Conservation (phyloP, 345 rosid species). For the Theobroma cacao region DNA sequence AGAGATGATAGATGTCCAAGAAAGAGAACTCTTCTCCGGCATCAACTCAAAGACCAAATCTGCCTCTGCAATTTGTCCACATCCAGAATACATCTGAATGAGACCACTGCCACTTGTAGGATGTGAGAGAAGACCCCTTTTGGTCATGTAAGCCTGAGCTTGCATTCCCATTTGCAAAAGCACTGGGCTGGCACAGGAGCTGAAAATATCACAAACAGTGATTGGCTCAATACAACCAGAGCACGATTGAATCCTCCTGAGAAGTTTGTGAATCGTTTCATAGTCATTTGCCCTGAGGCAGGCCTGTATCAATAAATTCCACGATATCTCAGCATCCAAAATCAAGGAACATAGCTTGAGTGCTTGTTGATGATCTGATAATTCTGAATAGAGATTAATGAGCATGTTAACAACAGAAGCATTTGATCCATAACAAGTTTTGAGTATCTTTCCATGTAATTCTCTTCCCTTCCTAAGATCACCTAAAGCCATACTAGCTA, state of each 20-base stretch:
- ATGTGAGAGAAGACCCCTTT: constrained; percentile 26
- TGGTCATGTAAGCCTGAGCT: constrained; percentile 28
- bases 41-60: constrained; percentile 12
- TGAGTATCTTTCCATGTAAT: constrained; percentile 31
- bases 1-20: constrained; percentile 28
- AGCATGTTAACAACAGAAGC: constrained; percentile 26
- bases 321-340: constrained; percentile 21
- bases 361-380: constrained; percentile 23
- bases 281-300: constrained; percentile 22
- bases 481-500: constrained; percentile 23
- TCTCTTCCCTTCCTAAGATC: constrained; percentile 30
- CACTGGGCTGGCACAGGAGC: constrained; percentile 18
- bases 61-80: constrained; percentile 20
- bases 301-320: constrained; percentile 24
- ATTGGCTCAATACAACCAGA: constrained; percentile 12
- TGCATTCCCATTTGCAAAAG: constrained; percentile 23
- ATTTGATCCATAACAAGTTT: constrained; percentile 24
- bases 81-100: constrained; percentile 21
- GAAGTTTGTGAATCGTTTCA: constrained; percentile 24
- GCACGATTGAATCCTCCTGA: constrained; percentile 24
- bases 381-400: constrained; percentile 21
- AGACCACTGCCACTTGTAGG: constrained; percentile 13
- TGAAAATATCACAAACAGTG: constrained; percentile 18
- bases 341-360: constrained; percentile 19
- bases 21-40: constrained; percentile 17